Percentiles rank a stretch among this genome's conserved stretches.
Evolutionary conservation across 495 filamentous ascomycete species (phyloP).

Genomic region (Clohesyomyces aquaticus): DNA sequence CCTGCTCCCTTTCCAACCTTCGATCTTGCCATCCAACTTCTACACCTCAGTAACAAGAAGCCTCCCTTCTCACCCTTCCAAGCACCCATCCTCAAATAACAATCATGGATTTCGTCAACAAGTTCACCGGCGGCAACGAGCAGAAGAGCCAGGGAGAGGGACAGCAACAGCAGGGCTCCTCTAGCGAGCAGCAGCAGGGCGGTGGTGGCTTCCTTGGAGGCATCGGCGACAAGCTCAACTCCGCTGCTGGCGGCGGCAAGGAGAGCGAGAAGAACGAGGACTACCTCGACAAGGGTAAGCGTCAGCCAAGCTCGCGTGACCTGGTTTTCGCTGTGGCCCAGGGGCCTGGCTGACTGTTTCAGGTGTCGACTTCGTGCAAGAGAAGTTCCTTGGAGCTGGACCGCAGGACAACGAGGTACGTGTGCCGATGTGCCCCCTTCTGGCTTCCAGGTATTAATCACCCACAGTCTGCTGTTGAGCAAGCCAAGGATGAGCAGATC

Average conservation of each 20-base stretch:
- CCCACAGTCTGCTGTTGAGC: conserved; percentile 62
- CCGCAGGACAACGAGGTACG: conserved; percentile 65
- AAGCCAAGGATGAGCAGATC: conserved; percentile 70
- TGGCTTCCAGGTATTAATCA: no score
- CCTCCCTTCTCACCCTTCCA: not conserved
- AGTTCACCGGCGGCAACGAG: conserved; percentile 41
- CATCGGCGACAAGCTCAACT: conserved; percentile 60
- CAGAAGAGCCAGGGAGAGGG: conserved; percentile 21
- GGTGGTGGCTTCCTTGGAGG: conserved; percentile 59
- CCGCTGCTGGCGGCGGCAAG: conserved; percentile 64
- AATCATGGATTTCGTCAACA: conserved; percentile 50
- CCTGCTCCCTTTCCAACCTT: not conserved
- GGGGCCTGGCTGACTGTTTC: conserved; percentile 10
- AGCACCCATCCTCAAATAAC: conserved; percentile 6
- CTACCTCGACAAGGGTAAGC: conserved; percentile 38
- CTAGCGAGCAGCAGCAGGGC: conserved; percentile 37
- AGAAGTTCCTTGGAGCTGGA: conserved; percentile 66
- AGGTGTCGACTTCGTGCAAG: conserved; percentile 71
- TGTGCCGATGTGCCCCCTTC: no score
- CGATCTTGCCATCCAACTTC: not conserved
- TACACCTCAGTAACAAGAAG: conserved; percentile 2
- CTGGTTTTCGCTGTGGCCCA: no score
- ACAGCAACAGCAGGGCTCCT: conserved; percentile 12
- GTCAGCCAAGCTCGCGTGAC: no score
- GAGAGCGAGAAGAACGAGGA: conserved; percentile 74